These are phyloP conservation scores for Populus hybrid DNA, from an alignment of 441 rosid species.

Conservation along the genomic window DNA sequence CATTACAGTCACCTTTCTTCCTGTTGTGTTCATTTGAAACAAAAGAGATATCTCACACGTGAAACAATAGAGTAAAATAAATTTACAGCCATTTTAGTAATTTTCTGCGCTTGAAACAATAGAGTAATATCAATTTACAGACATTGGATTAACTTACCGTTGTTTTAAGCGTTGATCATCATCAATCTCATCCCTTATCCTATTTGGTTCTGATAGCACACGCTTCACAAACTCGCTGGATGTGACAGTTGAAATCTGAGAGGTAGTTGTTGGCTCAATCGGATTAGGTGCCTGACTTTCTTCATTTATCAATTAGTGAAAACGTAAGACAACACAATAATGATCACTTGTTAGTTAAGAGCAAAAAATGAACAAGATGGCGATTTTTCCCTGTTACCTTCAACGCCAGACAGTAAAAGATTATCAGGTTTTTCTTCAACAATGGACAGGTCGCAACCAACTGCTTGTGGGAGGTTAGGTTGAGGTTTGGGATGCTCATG, in stretches of 20 bases:
- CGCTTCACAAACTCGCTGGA: constrained; percentile 38
- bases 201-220: constrained; percentile 40
- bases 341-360: constrained; percentile 4
- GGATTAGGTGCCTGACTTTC: constrained; percentile 37
- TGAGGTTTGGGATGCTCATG: constrained; percentile 78
- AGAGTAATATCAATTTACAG: background rate
- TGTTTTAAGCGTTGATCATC: constrained; percentile 54
- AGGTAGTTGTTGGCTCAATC: constrained; percentile 29
- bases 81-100: background rate
- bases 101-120: background rate
- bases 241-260: constrained; percentile 37
- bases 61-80: background rate
- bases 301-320: constrained; percentile 42
- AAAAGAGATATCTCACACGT: constrained; percentile 5
- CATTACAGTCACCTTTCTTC: constrained; percentile 48
- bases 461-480: constrained; percentile 33
- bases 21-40: constrained; percentile 29
- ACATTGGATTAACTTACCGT: constrained; percentile 39
- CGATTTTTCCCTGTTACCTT: constrained; percentile 41
- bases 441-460: constrained; percentile 40
- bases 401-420: constrained; percentile 26
- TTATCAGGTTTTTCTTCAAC: constrained; percentile 46
- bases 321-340: constrained; percentile 26
- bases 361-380: constrained; percentile 6
- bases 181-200: constrained; percentile 39